Evolutionary conservation across 495 filamentous ascomycete genomes (phyloP).

Genomic region (Tuber umbilicatum): DNA sequence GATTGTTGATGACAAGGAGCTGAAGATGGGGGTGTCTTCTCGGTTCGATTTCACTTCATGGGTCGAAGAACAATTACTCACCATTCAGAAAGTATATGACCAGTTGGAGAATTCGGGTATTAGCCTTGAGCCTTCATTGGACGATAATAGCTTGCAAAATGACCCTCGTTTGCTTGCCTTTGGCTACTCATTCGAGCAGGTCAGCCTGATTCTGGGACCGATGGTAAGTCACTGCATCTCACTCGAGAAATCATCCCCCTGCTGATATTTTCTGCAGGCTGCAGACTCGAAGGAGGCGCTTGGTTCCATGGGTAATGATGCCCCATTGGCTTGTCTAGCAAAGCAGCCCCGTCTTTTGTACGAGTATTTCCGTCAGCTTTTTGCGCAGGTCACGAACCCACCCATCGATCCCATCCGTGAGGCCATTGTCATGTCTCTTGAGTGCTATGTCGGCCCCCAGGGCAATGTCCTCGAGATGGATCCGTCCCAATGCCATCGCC

Average conservation of each 20-base stretch:
- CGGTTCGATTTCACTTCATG: conserved; percentile 81
- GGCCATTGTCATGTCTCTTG: conserved; percentile 97
- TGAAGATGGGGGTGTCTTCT: conserved; percentile 81
- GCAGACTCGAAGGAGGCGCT: conserved; percentile 99
- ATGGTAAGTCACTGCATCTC: conserved; percentile 52
- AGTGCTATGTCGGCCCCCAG: conserved; percentile 96
- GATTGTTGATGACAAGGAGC: conserved; percentile 90
- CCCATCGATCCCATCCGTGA: conserved; percentile 98
- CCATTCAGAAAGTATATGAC: conserved; percentile 41
- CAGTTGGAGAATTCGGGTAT: conserved; percentile 41
- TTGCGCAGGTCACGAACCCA: conserved; percentile 98
- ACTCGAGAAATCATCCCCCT: background rate
- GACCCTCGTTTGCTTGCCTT: conserved; percentile 81
- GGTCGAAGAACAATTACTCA: conserved; percentile 82
- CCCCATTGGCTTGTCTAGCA: conserved; percentile 85
- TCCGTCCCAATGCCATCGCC: conserved; percentile 73
- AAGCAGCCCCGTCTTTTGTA: conserved; percentile 83
- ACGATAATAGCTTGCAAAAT: conserved; percentile 70
- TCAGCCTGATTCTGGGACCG: conserved; percentile 84
- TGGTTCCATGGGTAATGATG: conserved; percentile 99
- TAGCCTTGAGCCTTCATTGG: conserved; percentile 59
- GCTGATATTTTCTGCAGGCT: conserved; percentile 46
- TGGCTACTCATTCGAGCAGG: conserved; percentile 95
- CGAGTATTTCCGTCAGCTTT: conserved; percentile 98
- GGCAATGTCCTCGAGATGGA: conserved; percentile 97